A percentile compares a stretch with the other conserved stretches of the same genome.
phyloP scores from a whole-genome alignment of 164 flowering plant genomes.

The Kalanchoe fedtschenkoi region DNA sequence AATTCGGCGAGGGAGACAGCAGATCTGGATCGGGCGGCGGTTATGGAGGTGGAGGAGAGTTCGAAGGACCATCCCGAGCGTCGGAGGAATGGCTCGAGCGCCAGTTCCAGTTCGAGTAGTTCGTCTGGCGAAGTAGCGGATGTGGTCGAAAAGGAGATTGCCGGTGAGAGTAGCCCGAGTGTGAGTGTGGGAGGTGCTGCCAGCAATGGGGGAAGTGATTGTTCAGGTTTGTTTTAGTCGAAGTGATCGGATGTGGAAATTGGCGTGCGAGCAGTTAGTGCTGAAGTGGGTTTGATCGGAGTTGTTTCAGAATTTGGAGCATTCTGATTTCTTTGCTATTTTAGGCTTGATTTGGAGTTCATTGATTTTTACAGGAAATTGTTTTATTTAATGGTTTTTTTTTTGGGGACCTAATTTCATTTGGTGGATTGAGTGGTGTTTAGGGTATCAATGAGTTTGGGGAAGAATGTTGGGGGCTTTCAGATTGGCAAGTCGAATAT shows the following conservation, averaged over 20 bases:
- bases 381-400: too few relatives aligned
- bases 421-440: too few relatives aligned
- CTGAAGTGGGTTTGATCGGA: background rate
- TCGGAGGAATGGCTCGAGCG: background rate
- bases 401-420: background rate
- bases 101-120: background rate
- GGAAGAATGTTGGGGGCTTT: too few relatives aligned
- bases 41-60: background rate
- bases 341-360: too few relatives aligned
- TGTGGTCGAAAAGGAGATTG: constrained; percentile 14
- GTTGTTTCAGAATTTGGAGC: background rate
- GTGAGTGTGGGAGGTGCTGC: constrained; percentile 13
- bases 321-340: background rate
- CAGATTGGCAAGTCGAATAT: too few relatives aligned
- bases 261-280: background rate
- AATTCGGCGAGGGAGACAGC: background rate
- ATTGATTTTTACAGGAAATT: too few relatives aligned
- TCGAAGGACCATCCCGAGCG: background rate
- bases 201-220: constrained; percentile 14
- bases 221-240: constrained; percentile 21
- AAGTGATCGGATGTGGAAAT: background rate
- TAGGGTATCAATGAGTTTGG: too few relatives aligned
- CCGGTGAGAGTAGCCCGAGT: constrained; percentile 8
- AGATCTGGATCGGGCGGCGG: background rate
- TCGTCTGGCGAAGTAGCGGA: constrained; percentile 21